Percentiles rank a stretch among this genome's conserved stretches.
Conservation (phyloP, 176 grass and related monocot species). For the Luzula sylvatica region DNA sequence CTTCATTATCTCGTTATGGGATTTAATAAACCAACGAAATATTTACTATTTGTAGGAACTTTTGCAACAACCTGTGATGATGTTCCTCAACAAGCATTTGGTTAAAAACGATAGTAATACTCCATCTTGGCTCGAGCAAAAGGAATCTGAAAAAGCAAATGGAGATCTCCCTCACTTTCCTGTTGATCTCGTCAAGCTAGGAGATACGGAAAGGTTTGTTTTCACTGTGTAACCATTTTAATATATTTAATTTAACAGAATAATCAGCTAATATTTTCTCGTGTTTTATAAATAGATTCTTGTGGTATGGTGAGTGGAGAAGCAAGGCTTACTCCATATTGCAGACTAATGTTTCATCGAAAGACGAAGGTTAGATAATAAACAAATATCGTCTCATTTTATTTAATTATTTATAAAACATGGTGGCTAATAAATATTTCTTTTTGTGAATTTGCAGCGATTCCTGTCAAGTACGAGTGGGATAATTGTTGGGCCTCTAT, state of each 20-base stretch:
- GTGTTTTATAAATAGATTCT: constrained; percentile 39
- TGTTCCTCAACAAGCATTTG: constrained; percentile 45
- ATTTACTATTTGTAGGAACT: constrained; percentile 37
- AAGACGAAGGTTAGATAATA: constrained; percentile 33
- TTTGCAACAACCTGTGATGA: constrained; percentile 55
- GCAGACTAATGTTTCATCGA: constrained; percentile 27
- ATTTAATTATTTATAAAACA: not conserved
- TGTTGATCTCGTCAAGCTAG: constrained; percentile 41
- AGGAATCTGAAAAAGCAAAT: constrained; percentile 30
- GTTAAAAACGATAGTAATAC: constrained; percentile 32
- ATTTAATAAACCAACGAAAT: constrained; percentile 1
- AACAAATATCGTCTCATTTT: not conserved
- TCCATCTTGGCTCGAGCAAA: constrained; percentile 73
- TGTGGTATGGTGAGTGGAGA: constrained; percentile 60
- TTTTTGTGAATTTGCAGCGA: constrained; percentile 25
- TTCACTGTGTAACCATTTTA: not conserved
- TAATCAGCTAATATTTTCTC: constrained; percentile 7
- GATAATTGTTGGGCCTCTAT: constrained; percentile 54
- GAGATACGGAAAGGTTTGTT: constrained; percentile 46
- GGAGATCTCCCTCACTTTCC: constrained; percentile 47
- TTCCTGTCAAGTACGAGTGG: constrained; percentile 33
- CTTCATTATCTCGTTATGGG: not conserved
- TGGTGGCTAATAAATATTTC: not conserved
- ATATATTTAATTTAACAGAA: not conserved
- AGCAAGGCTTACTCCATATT: constrained; percentile 36